Evolutionary conservation across 2,329 filamentous ascomycete genomes (phyloP).

Genomic region (Didymella exigua): DNA sequence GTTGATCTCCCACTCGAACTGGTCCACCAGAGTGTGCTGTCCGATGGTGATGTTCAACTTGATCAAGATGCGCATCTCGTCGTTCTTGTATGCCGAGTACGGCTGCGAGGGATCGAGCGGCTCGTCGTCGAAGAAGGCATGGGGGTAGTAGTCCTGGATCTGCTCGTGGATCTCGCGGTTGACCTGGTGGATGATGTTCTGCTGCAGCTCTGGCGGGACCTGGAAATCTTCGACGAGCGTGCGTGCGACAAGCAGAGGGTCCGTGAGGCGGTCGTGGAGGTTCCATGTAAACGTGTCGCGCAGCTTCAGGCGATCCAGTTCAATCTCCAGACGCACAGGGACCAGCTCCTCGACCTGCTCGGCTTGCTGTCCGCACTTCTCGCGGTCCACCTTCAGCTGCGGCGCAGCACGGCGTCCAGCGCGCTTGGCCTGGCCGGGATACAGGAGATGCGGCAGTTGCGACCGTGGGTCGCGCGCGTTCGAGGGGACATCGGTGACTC

Average conservation of each 20-base stretch:
- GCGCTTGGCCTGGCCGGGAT: conserved; percentile 76
- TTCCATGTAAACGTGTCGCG: conserved; percentile 99
- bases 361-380: conserved; percentile 80
- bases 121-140: conserved; percentile 87
- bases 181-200: conserved; percentile 67
- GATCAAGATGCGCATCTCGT: conserved; percentile 95
- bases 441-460: conserved; percentile 65
- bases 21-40: conserved; percentile 89
- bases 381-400: conserved; percentile 76
- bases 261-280: conserved; percentile 84
- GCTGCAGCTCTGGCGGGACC: conserved; percentile 71
- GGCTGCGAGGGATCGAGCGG: conserved; percentile 87
- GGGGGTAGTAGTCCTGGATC: conserved; percentile 89
- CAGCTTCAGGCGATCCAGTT: conserved; percentile 93
- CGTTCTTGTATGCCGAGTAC: conserved; percentile 95
- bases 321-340: conserved; percentile 88
- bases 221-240: conserved; percentile 86
- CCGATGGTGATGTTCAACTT: conserved; percentile 98
- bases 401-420: conserved; percentile 78
- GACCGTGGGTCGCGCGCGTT: conserved; percentile 59
- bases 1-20: conserved; percentile 99
- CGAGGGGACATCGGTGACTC: conserved; percentile 66
- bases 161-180: conserved; percentile 83
- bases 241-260: conserved; percentile 80
- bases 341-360: conserved; percentile 92